These are phyloP conservation scores for Coniferiporia weirii DNA, from an alignment of 1,284 basidiomycete species.

Conservation along the genomic window DNA sequence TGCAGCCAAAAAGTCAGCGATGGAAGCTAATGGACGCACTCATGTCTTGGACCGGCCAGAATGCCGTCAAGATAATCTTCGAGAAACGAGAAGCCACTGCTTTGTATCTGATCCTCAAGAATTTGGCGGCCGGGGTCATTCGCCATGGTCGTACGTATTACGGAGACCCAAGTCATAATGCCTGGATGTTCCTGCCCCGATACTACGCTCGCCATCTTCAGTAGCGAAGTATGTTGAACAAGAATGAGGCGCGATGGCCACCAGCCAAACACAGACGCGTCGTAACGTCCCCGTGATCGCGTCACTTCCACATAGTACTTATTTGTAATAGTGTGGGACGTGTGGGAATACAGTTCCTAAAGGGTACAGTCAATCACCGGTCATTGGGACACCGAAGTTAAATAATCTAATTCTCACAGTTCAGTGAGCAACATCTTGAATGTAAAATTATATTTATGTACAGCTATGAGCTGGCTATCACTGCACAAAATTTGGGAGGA, in stretches of 20 bases:
- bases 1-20: not conserved
- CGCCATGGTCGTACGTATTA: constrained; percentile 60
- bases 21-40: constrained; percentile 36
- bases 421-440: no score
- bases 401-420: no score
- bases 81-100: constrained; percentile 69
- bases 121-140: constrained; percentile 64
- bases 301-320: no score
- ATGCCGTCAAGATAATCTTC: constrained; percentile 74
- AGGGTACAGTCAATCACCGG: no score
- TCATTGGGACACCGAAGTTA: no score
- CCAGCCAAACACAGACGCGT: not conserved
- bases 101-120: constrained; percentile 67
- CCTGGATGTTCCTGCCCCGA: constrained; percentile 20
- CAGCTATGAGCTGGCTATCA: no score
- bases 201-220: constrained; percentile 2
- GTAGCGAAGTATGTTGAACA: not conserved
- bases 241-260: not conserved
- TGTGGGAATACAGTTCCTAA: no score
- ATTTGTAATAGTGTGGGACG: no score
- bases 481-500: no score
- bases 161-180: constrained; percentile 55
- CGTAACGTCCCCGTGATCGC: no score
- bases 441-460: no score
- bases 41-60: constrained; percentile 55